Percentiles rank a stretch among this genome's conserved stretches.
These are phyloP conservation scores for Thermothelomyces thermophilus DNA, from an alignment of 2,329 filamentous ascomycete species.

Conservation along the genomic window DNA sequence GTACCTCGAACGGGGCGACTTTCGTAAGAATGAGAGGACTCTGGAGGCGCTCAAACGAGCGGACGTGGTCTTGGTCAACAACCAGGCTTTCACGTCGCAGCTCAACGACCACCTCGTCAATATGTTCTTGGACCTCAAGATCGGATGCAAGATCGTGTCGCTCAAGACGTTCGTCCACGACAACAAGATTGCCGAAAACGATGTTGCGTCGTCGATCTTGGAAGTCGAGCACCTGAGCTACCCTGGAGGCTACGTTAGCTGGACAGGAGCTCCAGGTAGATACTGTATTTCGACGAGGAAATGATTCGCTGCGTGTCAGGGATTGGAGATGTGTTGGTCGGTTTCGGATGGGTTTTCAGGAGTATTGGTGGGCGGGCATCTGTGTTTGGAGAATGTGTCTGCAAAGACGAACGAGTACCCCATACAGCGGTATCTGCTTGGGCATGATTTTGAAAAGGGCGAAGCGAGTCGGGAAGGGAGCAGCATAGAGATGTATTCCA, in stretches of 20 bases:
- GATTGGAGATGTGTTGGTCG: background rate
- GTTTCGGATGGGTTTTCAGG: constrained; percentile 11
- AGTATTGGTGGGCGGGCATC: background rate
- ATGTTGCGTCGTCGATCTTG: constrained; percentile 75
- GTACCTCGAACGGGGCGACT: constrained; percentile 76
- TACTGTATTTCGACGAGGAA: constrained; percentile 84
- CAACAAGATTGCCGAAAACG: constrained; percentile 67
- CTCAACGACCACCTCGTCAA: constrained; percentile 80
- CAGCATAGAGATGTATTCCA: background rate
- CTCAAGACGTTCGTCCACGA: constrained; percentile 85
- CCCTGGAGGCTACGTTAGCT: constrained; percentile 74
- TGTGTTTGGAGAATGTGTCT: constrained; percentile 9
- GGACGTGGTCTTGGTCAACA: constrained; percentile 96
- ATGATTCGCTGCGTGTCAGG: constrained; percentile 7
- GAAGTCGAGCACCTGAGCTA: constrained; percentile 61
- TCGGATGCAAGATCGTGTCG: constrained; percentile 83
- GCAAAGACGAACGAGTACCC: constrained; percentile 10
- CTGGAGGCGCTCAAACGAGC: constrained; percentile 69
- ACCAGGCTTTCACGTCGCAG: constrained; percentile 86
- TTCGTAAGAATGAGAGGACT: constrained; percentile 66
- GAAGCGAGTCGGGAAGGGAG: background rate
- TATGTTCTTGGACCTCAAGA: constrained; percentile 89
- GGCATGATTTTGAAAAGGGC: constrained; percentile 3
- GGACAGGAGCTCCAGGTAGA: constrained; percentile 75
- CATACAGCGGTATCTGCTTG: background rate